Evolutionary conservation across 2,329 filamentous ascomycete genomes (phyloP).

Genomic region (Sordariomycetes sp.): DNA sequence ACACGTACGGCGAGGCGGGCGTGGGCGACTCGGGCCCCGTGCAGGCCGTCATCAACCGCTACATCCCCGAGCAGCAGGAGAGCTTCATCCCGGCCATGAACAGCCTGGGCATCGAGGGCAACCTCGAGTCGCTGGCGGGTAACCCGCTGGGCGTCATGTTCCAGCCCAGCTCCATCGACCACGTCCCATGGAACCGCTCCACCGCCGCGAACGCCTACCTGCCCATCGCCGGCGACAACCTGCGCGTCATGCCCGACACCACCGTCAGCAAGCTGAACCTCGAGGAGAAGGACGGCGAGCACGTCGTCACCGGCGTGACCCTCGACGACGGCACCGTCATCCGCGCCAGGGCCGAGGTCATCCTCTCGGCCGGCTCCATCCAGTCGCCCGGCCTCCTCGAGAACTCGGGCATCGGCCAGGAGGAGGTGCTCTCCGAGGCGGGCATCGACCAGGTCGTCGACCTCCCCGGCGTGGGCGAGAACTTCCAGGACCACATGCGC

Average conservation of each 20-base stretch:
- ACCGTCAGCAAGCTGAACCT: slow-evolving; percentile 14
- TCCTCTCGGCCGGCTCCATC: slow-evolving; percentile 9
- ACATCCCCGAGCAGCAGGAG: slow-evolving; percentile 28
- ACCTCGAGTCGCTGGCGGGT: slow-evolving; percentile 35
- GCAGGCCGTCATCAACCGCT: slow-evolving; percentile 24
- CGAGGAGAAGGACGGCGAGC: slow-evolving; percentile 3
- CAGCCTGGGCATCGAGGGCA: slow-evolving; percentile 25
- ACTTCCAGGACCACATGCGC: slow-evolving; percentile 34
- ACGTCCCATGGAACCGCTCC: slow-evolving; percentile 31
- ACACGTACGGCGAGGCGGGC: slow-evolving; percentile 10
- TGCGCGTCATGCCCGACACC: slow-evolving; percentile 22
- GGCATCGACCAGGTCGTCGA: slow-evolving; percentile 26
- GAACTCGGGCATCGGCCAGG: slow-evolving; percentile 21
- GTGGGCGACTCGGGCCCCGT: slow-evolving; percentile 14
- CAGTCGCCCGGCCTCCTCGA: slow-evolving; percentile 17
- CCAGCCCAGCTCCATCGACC: slow-evolving; percentile 36
- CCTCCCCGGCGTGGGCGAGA: slow-evolving; percentile 33
- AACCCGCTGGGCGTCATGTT: slow-evolving; percentile 37
- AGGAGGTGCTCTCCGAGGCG: slow-evolving; percentile 21
- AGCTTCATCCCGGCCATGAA: slow-evolving; percentile 33
- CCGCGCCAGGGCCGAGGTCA: slow-evolving; percentile 23
- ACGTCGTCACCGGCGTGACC: slow-evolving; percentile 18
- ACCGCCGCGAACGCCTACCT: slow-evolving; percentile 34
- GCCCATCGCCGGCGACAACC: slow-evolving; percentile 26
- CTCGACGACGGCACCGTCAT: slow-evolving; percentile 28